Conservation (phyloP, 116 monocot genomes). For the Iris pallida region DNA sequence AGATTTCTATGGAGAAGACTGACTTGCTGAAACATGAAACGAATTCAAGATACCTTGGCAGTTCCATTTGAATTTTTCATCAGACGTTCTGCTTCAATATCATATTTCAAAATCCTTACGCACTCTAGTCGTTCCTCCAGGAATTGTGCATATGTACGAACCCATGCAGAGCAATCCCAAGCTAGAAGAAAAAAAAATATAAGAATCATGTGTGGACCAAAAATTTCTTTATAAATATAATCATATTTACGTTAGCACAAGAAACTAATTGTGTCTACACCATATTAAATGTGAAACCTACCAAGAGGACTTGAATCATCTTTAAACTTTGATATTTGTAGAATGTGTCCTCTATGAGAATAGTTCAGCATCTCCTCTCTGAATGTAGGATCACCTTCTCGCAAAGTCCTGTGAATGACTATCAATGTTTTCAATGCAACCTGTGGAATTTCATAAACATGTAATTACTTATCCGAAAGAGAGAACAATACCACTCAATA, state of each 20-base stretch:
- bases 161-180: constrained; percentile 73
- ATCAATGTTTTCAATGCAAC: constrained; percentile 54
- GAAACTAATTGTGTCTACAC: not conserved
- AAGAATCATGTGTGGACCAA: constrained; percentile 9
- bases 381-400: constrained; percentile 57
- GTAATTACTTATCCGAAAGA: constrained; percentile 11
- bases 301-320: constrained; percentile 57
- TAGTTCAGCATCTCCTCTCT: constrained; percentile 48
- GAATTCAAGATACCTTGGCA: constrained; percentile 25
- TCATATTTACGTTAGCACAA: not conserved
- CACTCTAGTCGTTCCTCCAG: constrained; percentile 54
- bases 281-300: constrained; percentile 5
- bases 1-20: not conserved
- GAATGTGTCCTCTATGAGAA: constrained; percentile 32
- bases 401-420: constrained; percentile 44
- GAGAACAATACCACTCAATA: not conserved
- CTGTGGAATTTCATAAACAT: constrained; percentile 27
- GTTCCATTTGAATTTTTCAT: constrained; percentile 30
- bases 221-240: not conserved
- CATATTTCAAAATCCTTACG: constrained; percentile 46
- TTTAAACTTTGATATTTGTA: constrained; percentile 55
- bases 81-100: constrained; percentile 55
- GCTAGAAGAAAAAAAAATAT: constrained; percentile 24
- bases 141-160: constrained; percentile 48
- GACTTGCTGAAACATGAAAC: not conserved